These are phyloP conservation scores for Gossypium anomalum DNA, from an alignment of 345 rosid species.

Conservation along the genomic window DNA sequence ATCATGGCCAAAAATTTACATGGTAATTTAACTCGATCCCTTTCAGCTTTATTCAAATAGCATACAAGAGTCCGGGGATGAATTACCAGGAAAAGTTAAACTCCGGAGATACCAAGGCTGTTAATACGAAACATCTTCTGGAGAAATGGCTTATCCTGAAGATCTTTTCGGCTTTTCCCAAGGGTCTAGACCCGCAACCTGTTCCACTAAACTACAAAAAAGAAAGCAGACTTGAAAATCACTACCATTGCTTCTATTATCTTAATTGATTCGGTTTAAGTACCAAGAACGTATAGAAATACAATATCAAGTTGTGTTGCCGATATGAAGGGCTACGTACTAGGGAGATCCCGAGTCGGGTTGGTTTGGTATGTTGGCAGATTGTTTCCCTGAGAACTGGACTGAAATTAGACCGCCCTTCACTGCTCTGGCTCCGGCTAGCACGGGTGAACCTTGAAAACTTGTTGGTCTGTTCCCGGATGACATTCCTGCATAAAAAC, in stretches of 20 bases:
- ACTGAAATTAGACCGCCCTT: constrained; percentile 48
- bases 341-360: constrained; percentile 36
- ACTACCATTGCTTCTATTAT: neutral
- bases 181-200: constrained; percentile 43
- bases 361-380: constrained; percentile 34
- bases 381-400: constrained; percentile 45
- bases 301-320: neutral
- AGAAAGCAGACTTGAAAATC: neutral
- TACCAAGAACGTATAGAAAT: neutral
- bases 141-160: constrained; percentile 27
- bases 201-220: constrained; percentile 46
- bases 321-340: constrained; percentile 32
- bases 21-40: constrained; percentile 26
- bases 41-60: neutral
- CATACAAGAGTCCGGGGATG: constrained; percentile 21
- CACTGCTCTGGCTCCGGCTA: constrained; percentile 38
- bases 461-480: constrained; percentile 34
- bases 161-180: constrained; percentile 26
- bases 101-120: constrained; percentile 2
- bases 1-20: constrained; percentile 10
- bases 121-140: constrained; percentile 8
- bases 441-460: constrained; percentile 41
- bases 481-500: constrained; percentile 54
- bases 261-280: neutral
- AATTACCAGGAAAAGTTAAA: constrained; percentile 21